Evolutionary conservation across 257 asterid species (phyloP), one percentile per base, ranked within the genome.

Genomic region (Solanum virginianum): DNA sequence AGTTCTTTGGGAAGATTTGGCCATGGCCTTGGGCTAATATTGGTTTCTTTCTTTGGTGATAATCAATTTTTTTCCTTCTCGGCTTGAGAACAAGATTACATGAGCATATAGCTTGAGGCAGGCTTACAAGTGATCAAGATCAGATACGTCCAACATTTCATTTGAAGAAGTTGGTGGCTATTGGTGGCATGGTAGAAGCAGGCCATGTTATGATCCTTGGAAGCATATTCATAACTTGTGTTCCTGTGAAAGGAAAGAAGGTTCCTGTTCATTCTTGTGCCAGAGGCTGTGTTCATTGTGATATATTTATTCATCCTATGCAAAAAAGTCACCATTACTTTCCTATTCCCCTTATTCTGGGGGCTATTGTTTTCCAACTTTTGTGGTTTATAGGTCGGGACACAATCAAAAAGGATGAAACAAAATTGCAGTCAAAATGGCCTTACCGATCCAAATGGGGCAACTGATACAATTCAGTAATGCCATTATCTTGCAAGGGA

Each of bases 1-100:
- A 75, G 70, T 45, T 88, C 88, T 47, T 87, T 88, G 11, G 90
- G 92, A 83, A 89, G 86, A 86, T 89, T 82, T 55, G 91, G 88
- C 91, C 90, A 88, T 72, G 85, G 56, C 87, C 80, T 36, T 36
- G 49, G 53, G 51, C 24, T 69, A 8, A 6, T 69, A 69, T 69
- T 36, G 77, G 7, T 10, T 69, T 69, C 77, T 32, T 17, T 9
- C 22, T 69, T 69, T 36, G 51, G 77, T 69, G 26, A 69, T 36
- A 18, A 18, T 32, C 39, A 51, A 69, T 69, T 39, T 29, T 69
- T 69, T 8, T 39, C 79, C 77, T 68, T 32, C 26, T 69, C n/a
- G n/a, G n/a, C n/a, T n/a, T n/a, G 56, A 51, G 56, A 51, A 51
- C 16, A 5, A 51, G 13, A 51, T 51, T 17, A 13, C 13, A 51